Evolutionary conservation across 2,329 filamentous ascomycete species (phyloP), one percentile per base, ranked within the genome.

Genomic region (Emergomyces orientalis): DNA sequence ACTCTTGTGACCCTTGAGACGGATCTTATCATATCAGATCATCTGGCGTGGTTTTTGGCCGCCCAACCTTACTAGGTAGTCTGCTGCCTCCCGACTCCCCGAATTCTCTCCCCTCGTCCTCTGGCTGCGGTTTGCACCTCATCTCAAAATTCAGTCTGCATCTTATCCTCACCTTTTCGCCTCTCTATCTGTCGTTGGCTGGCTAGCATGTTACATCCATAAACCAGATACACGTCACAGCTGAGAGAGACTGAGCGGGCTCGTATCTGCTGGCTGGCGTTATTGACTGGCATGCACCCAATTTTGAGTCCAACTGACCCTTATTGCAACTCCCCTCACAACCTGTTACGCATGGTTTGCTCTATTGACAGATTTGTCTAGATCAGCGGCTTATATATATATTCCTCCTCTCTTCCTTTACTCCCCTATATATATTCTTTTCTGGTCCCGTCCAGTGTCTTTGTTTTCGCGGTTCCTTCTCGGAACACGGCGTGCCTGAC

Each of bases 21-120:
- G 54, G 55, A 67, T 67, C 65, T 67, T 67, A 67, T 67, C 66
- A 64, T 67, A 67, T 67, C 66, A 60, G 66, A 67, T 67, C 60
- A 60, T 62, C 61, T 62, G 41, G 59, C 47, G 51, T 60, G 5
- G 9, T 14, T 22, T 22, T 43, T 22, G 45, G 34, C 22, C 25
- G 32, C n/a, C 30, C 6, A 45, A 34, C 19, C 32, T 32, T 45
- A n/a, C n/a, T n/a, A n/a, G n/a, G n/a, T 61, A 34, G 19, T 51
- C 55, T 43, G 39, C 59, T 30, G 55, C 32, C 34, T 39, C 30
- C 39, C 39, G 34, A 58, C 34, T 37, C 43, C 55, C 32, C 55
- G 22, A 39, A 19, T 9, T 1, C 3, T 19, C 13, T 43, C 41
- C 41, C 7, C 4, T 41, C 14, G 17, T 7, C 17, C 17, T 4